A percentile compares a stretch with the other conserved stretches of the same genome.
These are phyloP conservation scores for Marsdenia floribunda DNA, from an alignment of 257 asterid species.

Conservation along the genomic window DNA sequence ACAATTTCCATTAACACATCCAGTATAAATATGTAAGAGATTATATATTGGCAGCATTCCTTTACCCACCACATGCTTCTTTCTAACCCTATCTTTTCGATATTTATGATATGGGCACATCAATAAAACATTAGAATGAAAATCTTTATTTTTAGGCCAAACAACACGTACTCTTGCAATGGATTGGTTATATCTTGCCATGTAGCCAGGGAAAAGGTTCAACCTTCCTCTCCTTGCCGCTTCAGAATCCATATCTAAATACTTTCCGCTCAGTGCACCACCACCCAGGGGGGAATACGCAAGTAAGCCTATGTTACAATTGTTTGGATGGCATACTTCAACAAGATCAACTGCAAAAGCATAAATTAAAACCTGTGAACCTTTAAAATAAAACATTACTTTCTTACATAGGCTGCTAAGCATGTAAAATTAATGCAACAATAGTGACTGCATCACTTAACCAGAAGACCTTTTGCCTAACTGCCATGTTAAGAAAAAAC, in stretches of 20 bases:
- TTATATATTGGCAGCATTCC: background rate
- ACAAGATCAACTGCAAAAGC: slow-evolving; percentile 68
- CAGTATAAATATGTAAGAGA: background rate
- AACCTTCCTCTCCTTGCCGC: slow-evolving; percentile 77
- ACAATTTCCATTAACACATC: background rate
- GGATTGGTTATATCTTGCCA: slow-evolving; percentile 86
- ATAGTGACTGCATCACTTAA: background rate
- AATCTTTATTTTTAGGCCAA: background rate
- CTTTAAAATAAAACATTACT: background rate
- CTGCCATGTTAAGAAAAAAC: background rate
- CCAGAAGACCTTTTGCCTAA: background rate
- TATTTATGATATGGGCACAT: background rate
- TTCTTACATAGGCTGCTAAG: background rate
- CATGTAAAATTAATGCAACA: background rate
- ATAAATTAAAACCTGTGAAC: slow-evolving; percentile 15
- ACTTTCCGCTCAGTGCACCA: slow-evolving; percentile 77
- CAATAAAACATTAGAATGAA: background rate
- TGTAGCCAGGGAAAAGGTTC: slow-evolving; percentile 78
- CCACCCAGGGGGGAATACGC: slow-evolving; percentile 91
- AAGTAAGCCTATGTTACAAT: slow-evolving; percentile 79
- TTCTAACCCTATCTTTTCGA: background rate
- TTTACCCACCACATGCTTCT: background rate
- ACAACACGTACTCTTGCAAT: slow-evolving; percentile 48
- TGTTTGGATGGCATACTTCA: slow-evolving; percentile 90
- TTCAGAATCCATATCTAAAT: slow-evolving; percentile 60